Evolutionary conservation across 148 eudicot genomes (phyloP).

Genomic region (Rhododendron griersonianum): DNA sequence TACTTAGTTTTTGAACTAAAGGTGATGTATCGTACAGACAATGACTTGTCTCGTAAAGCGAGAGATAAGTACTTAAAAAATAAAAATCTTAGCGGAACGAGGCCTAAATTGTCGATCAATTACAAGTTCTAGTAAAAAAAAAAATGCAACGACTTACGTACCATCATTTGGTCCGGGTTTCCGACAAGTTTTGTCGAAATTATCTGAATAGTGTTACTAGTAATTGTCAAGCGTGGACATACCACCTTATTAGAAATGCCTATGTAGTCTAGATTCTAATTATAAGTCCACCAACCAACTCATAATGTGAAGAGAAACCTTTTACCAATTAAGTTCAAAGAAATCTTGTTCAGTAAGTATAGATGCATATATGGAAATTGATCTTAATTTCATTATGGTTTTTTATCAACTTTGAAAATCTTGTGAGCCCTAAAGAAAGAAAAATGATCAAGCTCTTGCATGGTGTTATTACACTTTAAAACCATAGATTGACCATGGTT

Average conservation of each 20-base stretch:
- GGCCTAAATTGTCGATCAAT: neutral
- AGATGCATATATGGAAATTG: neutral
- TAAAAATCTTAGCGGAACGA: no score
- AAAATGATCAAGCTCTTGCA: neutral
- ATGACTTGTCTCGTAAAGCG: no score
- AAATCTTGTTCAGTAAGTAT: no score
- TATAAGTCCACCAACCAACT: neutral
- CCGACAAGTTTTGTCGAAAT: no score
- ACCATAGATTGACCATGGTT: neutral
- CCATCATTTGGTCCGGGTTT: no score
- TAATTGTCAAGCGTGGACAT: neutral
- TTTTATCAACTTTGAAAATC: neutral
- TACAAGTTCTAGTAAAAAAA: neutral
- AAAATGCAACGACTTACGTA: no score
- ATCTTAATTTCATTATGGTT: neutral
- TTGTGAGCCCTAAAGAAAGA: neutral
- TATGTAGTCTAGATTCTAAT: no score
- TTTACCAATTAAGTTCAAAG: neutral
- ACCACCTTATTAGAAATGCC: neutral
- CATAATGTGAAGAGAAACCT: neutral
- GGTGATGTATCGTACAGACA: no score
- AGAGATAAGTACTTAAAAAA: no score
- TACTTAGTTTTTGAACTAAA: no score
- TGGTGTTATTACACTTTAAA: neutral
- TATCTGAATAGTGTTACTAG: no score